Base-by-base conservation (phyloP, 176 grass and related monocot species). In the Secale cereale region DNA sequence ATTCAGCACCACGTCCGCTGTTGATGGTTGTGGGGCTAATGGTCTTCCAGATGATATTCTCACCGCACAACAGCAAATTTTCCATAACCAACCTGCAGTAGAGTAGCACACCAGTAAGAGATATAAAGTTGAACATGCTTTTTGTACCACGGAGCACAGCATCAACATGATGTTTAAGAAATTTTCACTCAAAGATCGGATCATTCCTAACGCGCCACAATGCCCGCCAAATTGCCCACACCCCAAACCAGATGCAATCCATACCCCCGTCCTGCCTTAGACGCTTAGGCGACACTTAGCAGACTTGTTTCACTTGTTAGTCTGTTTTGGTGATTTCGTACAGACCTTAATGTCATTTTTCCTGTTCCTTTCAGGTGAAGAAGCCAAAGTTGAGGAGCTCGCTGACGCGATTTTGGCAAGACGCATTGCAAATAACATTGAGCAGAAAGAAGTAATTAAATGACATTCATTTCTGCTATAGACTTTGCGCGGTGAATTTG, bases 391-490 rank as follows among this genome's bases (percentile, higher is more conserved):
- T 28, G 22, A 61, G 35, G 91, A 90, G 52, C 76, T 97, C 62
- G 84, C 89, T 67, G 84, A 97, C 65, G 86, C 85, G 30, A 97
- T 97, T 82, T 64, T 97, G 76, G 91, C 90, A 78, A 90, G 88
- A n/a, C 89, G 90, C 59, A 48, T 94, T 54, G 82, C 81, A 11
- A 70, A 6, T 85, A 83, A 81, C 80, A 82, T 85, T 76, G 74
- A 87, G 20, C 79, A 90, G 74, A 86, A 83, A 83, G 65, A 90
- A 74, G 89, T 90, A 87, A 46, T 1, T 3, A 0, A 62, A 45
- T 83, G 76, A 4, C 17, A 83, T 35, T 86, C 64, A 43, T 45
- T 66, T 79, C 40, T 36, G 37, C 16, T 85, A 22, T 14, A 52
- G 9, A 26, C 12, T 54, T 64, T 80, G 32, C 26, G 12, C 13